Percentiles rank a stretch among this genome's conserved stretches.
Evolutionary conservation across 2,329 filamentous ascomycete genomes (phyloP).

Genomic region (Hyphodiscus sp.): DNA sequence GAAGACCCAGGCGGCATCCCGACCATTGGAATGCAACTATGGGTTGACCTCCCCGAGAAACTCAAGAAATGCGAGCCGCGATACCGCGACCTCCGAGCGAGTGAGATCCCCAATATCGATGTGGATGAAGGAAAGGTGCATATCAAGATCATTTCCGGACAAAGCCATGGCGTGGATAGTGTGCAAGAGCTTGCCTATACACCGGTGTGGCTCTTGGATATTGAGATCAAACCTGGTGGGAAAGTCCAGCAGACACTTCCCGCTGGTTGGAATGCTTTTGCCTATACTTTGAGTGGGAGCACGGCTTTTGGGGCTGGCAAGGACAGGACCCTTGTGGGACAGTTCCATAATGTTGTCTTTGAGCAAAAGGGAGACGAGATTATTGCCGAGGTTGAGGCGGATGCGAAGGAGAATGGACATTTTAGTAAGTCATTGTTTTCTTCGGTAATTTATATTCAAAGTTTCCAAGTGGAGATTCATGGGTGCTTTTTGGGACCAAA

Average conservation of each 20-base stretch:
- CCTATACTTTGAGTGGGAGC: conserved; percentile 74
- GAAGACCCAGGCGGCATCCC: conserved; percentile 67
- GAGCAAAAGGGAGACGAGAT: conserved; percentile 72
- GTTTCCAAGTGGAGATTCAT: not conserved
- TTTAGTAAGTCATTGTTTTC: conserved; percentile 32
- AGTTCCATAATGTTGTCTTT: conserved; percentile 88
- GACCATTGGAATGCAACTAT: conserved; percentile 87
- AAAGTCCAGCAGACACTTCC: conserved; percentile 70
- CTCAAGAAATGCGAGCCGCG: conserved; percentile 87
- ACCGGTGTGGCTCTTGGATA: conserved; percentile 91
- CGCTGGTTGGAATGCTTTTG: conserved; percentile 80
- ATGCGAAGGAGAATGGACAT: conserved; percentile 46
- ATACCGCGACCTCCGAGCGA: conserved; percentile 76
- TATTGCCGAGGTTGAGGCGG: conserved; percentile 60
- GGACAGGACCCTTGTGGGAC: conserved; percentile 47
- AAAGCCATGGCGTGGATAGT: conserved; percentile 76
- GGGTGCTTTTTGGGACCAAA: not conserved
- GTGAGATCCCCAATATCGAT: conserved; percentile 71
- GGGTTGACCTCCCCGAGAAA: conserved; percentile 81
- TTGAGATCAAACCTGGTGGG: conserved; percentile 74
- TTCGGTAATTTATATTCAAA: not conserved
- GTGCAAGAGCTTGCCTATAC: conserved; percentile 91
- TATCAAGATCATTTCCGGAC: conserved; percentile 87
- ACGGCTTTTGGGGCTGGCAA: conserved; percentile 53
- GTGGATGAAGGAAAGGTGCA: conserved; percentile 66